These are phyloP conservation scores for Nakazawaea populi DNA, from an alignment of 805 yeast genomes.

Conservation along the genomic window DNA sequence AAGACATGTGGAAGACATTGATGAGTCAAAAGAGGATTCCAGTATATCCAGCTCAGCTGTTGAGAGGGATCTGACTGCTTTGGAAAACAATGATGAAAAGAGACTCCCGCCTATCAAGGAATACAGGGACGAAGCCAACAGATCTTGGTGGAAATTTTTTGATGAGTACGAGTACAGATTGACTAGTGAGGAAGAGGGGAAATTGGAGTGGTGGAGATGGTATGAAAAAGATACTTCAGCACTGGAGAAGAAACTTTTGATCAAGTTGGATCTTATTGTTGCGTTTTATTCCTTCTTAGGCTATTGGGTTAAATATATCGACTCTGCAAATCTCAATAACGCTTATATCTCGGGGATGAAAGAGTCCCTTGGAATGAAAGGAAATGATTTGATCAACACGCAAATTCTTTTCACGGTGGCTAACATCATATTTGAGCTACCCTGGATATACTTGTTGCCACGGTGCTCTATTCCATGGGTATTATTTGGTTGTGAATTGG, in stretches of 20 bases:
- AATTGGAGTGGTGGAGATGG: constrained; percentile 50
- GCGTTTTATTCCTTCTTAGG: constrained; percentile 51
- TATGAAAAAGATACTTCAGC: constrained; percentile 27
- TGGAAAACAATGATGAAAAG: background rate
- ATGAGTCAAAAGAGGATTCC: background rate
- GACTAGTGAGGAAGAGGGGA: constrained; percentile 24
- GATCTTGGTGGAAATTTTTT: constrained; percentile 51
- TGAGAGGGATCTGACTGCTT: too few species aligned
- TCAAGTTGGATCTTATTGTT: constrained; percentile 51
- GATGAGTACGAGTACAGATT: constrained; percentile 59
- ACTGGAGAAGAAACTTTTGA: constrained; percentile 22
- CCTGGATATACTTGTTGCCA: constrained; percentile 54
- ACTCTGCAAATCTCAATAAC: constrained; percentile 52
- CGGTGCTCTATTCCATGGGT: constrained; percentile 49
- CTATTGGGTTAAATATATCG: constrained; percentile 66
- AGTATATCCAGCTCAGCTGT: background rate
- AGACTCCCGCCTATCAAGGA: constrained; percentile 24
- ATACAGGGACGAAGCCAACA: constrained; percentile 46
- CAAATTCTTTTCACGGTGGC: constrained; percentile 58
- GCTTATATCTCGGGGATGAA: constrained; percentile 65
- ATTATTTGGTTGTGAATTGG: constrained; percentile 50
- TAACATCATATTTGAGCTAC: constrained; percentile 54
- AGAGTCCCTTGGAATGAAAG: constrained; percentile 49
- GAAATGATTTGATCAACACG: constrained; percentile 58
- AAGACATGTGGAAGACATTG: constrained; percentile 1